Evolutionary conservation across 176 grass and related monocot genomes (phyloP).

Genomic region (Alopecurus myosuroides): DNA sequence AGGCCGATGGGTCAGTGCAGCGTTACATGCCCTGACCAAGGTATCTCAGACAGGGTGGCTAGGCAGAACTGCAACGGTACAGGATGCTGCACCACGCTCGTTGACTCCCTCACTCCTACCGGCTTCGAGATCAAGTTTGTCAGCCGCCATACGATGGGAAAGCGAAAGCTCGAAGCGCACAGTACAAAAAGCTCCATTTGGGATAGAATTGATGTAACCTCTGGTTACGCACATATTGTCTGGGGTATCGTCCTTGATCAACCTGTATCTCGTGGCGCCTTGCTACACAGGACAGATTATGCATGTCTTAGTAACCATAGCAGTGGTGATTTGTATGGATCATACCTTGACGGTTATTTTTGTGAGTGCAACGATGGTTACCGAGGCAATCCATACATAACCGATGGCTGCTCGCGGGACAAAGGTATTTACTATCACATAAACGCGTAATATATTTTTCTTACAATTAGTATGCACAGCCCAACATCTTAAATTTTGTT

Average conservation of each 20-base stretch:
- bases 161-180: neutral
- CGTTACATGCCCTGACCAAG: neutral
- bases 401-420: neutral
- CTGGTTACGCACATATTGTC: accelerated
- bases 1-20: neutral
- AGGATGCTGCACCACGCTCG: neutral
- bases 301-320: neutral
- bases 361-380: neutral
- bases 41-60: neutral
- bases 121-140: neutral
- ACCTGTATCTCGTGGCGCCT: neutral
- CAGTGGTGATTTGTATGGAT: accelerated
- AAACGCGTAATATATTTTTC: neutral
- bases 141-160: neutral
- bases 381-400: neutral
- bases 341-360: neutral
- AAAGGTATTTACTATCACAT: neutral
- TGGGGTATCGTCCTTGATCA: neutral
- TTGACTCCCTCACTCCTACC: accelerated
- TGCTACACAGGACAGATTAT: neutral
- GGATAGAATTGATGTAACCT: neutral
- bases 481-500: too few species aligned
- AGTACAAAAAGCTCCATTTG: neutral
- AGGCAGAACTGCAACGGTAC: constrained; percentile 9
- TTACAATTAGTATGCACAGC: neutral